These are phyloP conservation scores for Annulohypoxylon moriforme DNA, from an alignment of 495 filamentous ascomycete species.

Conservation along the genomic window DNA sequence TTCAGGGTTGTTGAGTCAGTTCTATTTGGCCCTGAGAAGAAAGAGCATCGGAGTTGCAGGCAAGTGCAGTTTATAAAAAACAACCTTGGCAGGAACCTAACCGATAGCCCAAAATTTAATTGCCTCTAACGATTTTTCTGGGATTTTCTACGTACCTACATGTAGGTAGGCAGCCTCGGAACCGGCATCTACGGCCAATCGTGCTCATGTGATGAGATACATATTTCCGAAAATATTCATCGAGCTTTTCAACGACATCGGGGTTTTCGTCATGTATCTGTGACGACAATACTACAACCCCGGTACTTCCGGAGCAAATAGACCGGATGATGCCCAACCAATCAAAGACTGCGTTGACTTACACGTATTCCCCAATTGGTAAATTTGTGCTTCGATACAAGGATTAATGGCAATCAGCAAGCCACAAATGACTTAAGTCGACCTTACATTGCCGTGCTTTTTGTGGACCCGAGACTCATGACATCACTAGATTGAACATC, in stretches of 20 bases:
- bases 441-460: neutral
- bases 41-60: conserved; percentile 9
- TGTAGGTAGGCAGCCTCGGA: neutral
- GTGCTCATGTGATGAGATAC: neutral
- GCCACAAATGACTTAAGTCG: conserved; percentile 19
- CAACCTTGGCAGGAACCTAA: conserved; percentile 27
- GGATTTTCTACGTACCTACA: neutral
- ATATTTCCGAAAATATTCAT: conserved; percentile 21
- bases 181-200: neutral
- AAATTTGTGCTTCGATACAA: conserved; percentile 25
- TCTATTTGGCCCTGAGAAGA: neutral
- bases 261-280: neutral
- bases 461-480: conserved; percentile 13
- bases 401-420: conserved; percentile 20
- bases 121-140: conserved; percentile 25
- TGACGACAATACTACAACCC: conserved; percentile 31
- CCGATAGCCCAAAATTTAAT: conserved; percentile 19
- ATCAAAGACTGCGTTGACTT: conserved; percentile 5
- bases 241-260: neutral
- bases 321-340: conserved; percentile 26
- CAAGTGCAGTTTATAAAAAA: conserved; percentile 12
- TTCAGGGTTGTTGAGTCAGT: neutral
- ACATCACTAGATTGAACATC: conserved; percentile 29
- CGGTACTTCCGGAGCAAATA: conserved; percentile 24
- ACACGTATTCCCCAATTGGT: conserved; percentile 29